A percentile compares a stretch with the other conserved stretches of the same genome.
These are phyloP conservation scores for Salix udensis DNA, from an alignment of 345 rosid genomes.

Conservation along the genomic window DNA sequence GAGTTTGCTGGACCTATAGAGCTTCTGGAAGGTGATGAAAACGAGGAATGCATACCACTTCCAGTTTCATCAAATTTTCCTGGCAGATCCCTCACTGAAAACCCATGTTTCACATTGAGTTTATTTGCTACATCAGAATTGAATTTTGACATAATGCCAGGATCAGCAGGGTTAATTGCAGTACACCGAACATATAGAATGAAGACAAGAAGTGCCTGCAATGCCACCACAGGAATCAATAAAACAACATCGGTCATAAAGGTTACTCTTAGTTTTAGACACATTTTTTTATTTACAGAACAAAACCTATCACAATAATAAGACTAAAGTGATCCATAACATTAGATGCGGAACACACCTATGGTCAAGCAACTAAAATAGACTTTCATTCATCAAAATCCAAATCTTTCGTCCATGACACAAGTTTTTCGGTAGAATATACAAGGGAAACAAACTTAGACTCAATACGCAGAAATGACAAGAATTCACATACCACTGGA, in stretches of 20 bases:
- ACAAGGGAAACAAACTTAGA: neutral
- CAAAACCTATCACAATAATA: neutral
- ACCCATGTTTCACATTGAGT: slow-evolving; percentile 32
- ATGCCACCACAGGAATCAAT: slow-evolving; percentile 10
- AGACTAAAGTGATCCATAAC: neutral
- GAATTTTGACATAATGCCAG: slow-evolving; percentile 88
- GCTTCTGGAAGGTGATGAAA: slow-evolving; percentile 75
- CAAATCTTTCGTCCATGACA: neutral
- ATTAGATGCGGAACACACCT: neutral
- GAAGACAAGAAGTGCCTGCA: slow-evolving; percentile 86
- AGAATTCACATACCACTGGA: slow-evolving; percentile 69
- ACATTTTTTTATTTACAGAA: neutral
- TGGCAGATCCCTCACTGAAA: slow-evolving; percentile 39
- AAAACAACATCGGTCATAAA: neutral
- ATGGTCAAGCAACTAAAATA: neutral
- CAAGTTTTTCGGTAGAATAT: neutral
- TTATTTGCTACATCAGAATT: slow-evolving; percentile 26
- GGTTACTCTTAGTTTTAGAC: neutral
- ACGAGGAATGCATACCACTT: slow-evolving; percentile 57
- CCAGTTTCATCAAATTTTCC: slow-evolving; percentile 55
- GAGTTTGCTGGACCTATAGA: slow-evolving; percentile 61
- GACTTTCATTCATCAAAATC: neutral
- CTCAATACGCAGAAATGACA: neutral
- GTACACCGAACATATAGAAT: slow-evolving; percentile 94
- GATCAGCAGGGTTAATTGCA: slow-evolving; percentile 99